A percentile compares a stretch with the other conserved stretches of the same genome.
Evolutionary conservation across 805 yeast genomes (phyloP).

Genomic region (Starmerella geochares): DNA sequence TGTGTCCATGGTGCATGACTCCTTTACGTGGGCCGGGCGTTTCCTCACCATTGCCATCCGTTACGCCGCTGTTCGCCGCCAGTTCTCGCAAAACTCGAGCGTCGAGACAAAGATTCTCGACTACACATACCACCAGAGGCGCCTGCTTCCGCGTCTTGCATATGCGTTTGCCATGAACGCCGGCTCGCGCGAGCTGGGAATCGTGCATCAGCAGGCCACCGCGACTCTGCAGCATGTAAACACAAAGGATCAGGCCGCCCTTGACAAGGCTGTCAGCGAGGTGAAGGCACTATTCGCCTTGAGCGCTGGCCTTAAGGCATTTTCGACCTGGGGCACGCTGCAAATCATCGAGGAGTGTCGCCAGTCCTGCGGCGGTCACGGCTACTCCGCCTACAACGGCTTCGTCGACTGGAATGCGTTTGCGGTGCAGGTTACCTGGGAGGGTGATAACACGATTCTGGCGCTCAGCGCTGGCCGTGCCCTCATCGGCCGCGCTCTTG

Average conservation of each 20-base stretch:
- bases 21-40: conserved; percentile 69
- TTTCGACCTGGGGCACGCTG: conserved; percentile 78
- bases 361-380: conserved; percentile 94
- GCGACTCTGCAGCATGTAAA: conserved; percentile 38
- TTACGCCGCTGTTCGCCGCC: conserved; percentile 83
- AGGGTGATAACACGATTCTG: conserved; percentile 86
- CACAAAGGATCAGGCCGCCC: conserved; percentile 37
- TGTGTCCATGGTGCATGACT: conserved; percentile 80
- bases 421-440: conserved; percentile 98
- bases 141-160: conserved; percentile 77
- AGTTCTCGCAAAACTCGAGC: conserved; percentile 48
- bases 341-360: conserved; percentile 77
- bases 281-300: conserved; percentile 72
- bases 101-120: conserved; percentile 67
- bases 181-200: conserved; percentile 53
- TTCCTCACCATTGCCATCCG: conserved; percentile 76
- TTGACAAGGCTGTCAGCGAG: conserved; percentile 42
- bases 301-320: conserved; percentile 80
- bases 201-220: conserved; percentile 36
- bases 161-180: conserved; percentile 66
- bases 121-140: conserved; percentile 80
- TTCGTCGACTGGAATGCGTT: conserved; percentile 60
- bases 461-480: conserved; percentile 79
- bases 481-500: conserved; percentile 45
- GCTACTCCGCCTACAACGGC: conserved; percentile 85